Evolutionary conservation across 164 flowering plant genomes (phyloP).

Genomic region (Piper longum): DNA sequence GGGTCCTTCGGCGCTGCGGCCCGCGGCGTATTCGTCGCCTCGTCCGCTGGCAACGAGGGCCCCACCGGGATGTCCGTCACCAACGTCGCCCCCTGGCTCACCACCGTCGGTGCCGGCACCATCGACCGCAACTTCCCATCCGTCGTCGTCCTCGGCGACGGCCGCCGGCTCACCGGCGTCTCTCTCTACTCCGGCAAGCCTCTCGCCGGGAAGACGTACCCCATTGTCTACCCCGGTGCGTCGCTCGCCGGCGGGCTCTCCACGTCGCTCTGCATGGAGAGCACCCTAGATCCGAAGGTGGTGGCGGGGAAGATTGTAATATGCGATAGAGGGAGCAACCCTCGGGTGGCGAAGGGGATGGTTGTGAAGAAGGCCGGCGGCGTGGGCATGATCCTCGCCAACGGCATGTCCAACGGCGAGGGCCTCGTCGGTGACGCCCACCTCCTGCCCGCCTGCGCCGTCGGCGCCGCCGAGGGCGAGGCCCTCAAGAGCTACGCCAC

Average conservation of each 20-base stretch:
- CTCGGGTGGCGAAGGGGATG: slow-evolving; percentile 66
- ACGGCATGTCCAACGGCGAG: slow-evolving; percentile 58
- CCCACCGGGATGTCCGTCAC: slow-evolving; percentile 61
- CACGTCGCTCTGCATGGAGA: slow-evolving; percentile 61
- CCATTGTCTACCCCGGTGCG: slow-evolving; percentile 58
- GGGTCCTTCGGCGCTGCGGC: slow-evolving; percentile 61
- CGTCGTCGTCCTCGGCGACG: slow-evolving; percentile 47
- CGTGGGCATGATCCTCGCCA: slow-evolving; percentile 70
- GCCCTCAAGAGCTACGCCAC: slow-evolving; percentile 37
- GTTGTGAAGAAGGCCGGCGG: slow-evolving; percentile 79
- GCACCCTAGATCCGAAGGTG: slow-evolving; percentile 37
- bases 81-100: slow-evolving; percentile 74
- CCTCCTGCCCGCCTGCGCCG: slow-evolving; percentile 55
- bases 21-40: slow-evolving; percentile 52
- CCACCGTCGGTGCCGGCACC: slow-evolving; percentile 74
- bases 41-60: slow-evolving; percentile 79
- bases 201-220: slow-evolving; percentile 33
- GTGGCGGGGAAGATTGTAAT: slow-evolving; percentile 66
- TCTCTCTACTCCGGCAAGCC: slow-evolving; percentile 63
- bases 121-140: slow-evolving; percentile 74
- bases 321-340: slow-evolving; percentile 66
- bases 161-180: slow-evolving; percentile 42
- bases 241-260: slow-evolving; percentile 29
- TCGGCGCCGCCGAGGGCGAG: slow-evolving; percentile 58
- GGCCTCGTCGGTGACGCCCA: slow-evolving; percentile 80